Conservation (phyloP, 129 eudicot genomes). For the Pseudognaphalium luteoalbum region DNA sequence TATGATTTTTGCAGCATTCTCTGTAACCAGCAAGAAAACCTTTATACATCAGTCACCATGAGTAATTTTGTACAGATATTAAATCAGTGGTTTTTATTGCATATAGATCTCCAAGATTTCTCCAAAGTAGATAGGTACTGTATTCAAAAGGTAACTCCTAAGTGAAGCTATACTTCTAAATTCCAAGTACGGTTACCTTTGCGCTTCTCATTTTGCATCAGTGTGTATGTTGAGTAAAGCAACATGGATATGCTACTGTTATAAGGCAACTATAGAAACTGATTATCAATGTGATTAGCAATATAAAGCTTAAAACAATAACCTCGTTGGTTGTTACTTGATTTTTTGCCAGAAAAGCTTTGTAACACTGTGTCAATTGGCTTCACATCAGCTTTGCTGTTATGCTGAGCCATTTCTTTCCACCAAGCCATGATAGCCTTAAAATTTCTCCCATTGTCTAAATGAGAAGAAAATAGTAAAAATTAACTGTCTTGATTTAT, state of each 20-base stretch:
- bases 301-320: not conserved
- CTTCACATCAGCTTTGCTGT: conserved; percentile 39
- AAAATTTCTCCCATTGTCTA: conserved; percentile 58
- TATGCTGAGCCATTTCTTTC: conserved; percentile 91
- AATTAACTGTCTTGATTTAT: not conserved
- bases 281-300: not conserved
- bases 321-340: conserved; percentile 46
- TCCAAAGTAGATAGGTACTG: too few species aligned
- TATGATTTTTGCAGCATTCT: conserved; percentile 65
- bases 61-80: not conserved
- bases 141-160: not conserved
- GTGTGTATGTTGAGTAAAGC: not conserved
- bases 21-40: conserved; percentile 39
- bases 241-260: not conserved
- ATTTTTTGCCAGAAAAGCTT: conserved; percentile 32
- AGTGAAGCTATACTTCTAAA: not conserved
- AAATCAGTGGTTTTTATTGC: too few species aligned
- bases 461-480: conserved; percentile 1
- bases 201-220: too few species aligned
- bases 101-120: too few species aligned
- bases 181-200: not conserved
- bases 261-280: not conserved
- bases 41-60: not conserved
- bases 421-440: conserved; percentile 94
- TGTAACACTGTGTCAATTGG: conserved; percentile 29